Evolutionary conservation across 208 protist species (phyloP).

Genomic region (Porcisia hertigi): DNA sequence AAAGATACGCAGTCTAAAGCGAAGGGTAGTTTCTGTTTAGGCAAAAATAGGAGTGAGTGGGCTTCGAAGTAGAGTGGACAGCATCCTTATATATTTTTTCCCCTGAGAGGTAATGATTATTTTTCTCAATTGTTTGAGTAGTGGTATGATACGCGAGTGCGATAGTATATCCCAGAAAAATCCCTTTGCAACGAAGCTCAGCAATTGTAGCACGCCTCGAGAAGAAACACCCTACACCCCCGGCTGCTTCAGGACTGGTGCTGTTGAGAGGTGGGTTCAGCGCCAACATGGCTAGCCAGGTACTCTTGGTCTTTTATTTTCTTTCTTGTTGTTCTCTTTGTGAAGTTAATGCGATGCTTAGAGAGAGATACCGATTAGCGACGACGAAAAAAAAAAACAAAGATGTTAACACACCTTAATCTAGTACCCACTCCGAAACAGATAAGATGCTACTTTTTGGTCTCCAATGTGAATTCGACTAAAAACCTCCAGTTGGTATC

Average conservation of each 20-base stretch:
- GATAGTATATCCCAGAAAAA: background rate
- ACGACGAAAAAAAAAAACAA: constrained; percentile 11
- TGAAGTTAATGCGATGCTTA: background rate
- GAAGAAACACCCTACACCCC: background rate
- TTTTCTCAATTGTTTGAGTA: background rate
- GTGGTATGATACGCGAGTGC: background rate
- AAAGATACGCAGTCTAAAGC: constrained; percentile 2
- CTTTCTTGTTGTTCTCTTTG: background rate
- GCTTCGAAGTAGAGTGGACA: background rate
- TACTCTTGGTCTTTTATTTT: background rate
- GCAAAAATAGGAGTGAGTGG: constrained; percentile 15
- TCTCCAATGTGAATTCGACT: background rate
- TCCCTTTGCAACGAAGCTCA: background rate
- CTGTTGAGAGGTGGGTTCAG: background rate
- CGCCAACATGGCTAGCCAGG: background rate
- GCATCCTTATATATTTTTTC: background rate
- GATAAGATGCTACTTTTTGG: background rate
- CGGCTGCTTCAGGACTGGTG: background rate
- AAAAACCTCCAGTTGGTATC: background rate
- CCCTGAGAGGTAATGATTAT: no score
- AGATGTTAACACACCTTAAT: constrained; percentile 4
- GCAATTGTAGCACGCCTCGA: background rate
- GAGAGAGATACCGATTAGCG: background rate
- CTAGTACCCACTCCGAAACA: background rate
- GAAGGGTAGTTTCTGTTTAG: constrained; percentile 10